Base-by-base conservation (phyloP, 805 yeast genomes). In the Yamadazyma tumulicola region DNA sequence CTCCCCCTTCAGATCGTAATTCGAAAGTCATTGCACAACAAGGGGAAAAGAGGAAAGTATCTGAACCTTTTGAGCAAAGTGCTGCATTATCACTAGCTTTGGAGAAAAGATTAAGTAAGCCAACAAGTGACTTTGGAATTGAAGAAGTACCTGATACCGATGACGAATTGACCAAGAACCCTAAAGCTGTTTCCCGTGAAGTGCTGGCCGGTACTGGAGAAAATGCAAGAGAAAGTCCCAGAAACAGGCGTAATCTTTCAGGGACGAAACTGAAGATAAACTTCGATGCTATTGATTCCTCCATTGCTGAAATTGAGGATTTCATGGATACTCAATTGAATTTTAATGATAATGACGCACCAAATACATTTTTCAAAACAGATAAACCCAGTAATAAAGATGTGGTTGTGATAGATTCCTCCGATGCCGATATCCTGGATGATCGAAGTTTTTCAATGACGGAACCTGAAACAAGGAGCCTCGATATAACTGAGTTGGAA, bases 231-330 rank as follows among this genome's bases (percentile, higher is more conserved):
- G 11, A 21, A 21, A 9, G 10, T 21, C 11, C 23, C 9, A 21
- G 10, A 11, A 9, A 9, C 11, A 21, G 11, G 23, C 9, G 23
- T 9, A 16, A 18, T 6, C 14, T 24, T 7, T 7, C 29, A 7
- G 13, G 12, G 13, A 28, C 9, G 8, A 15, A 23, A 15, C 13
- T 29, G 5, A 31, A 31, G 18, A 31, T 16, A 6, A 31, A 31
- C 14, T 31, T 24, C 8, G 34, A 31, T 17, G 46, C 52, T 8
- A 51, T 59, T 12, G 59, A 61, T 37, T 39, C 57, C 2, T 61
- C 69, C 1, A 64, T 66, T 29, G 64, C 61, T 42, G 72, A 65
- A 26, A 58, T 66, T 23, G 67, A 62, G 35, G 57, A 54, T 31
- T 59, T 59, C 45, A 56, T 66, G 58, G 65, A 61, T 32, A 48